Conservation (phyloP, 805 yeast species). For the Candida loeiensis region DNA sequence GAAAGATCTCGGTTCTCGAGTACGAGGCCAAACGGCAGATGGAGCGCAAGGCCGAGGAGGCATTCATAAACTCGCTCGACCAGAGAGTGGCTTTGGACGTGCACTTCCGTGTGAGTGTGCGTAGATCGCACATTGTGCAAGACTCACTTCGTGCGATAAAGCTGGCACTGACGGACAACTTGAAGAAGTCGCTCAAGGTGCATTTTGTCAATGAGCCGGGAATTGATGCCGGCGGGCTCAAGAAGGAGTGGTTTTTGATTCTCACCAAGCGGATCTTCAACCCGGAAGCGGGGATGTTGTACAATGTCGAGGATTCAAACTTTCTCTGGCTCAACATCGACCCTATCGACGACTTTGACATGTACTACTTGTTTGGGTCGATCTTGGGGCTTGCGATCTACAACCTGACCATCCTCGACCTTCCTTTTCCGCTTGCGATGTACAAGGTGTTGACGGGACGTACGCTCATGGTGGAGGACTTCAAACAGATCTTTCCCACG, state of each 20-base stretch:
- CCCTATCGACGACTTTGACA: conserved; percentile 44
- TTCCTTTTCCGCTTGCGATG: conserved; percentile 69
- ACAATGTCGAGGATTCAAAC: conserved; percentile 63
- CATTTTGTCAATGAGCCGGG: conserved; percentile 90
- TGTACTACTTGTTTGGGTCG: conserved; percentile 77
- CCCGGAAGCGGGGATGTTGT: conserved; percentile 65
- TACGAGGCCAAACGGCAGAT: conserved; percentile 76
- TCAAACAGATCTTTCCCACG: conserved; percentile 63
- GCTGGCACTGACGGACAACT: conserved; percentile 46
- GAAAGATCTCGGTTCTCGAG: conserved; percentile 76
- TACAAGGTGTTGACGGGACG: conserved; percentile 68
- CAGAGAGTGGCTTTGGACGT: conserved; percentile 60
- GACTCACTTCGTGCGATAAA: conserved; percentile 72
- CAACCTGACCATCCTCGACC: conserved; percentile 81
- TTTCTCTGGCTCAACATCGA: conserved; percentile 70
- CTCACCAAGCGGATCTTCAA: conserved; percentile 67
- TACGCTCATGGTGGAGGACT: conserved; percentile 60
- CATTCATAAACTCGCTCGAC: conserved; percentile 72
- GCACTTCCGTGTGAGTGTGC: conserved; percentile 61
- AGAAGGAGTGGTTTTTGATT: conserved; percentile 89
- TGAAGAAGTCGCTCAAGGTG: conserved; percentile 71
- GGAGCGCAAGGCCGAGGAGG: conserved; percentile 87
- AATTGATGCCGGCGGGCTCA: conserved; percentile 90
- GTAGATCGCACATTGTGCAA: conserved; percentile 61
- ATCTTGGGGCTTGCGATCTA: conserved; percentile 87